These are phyloP conservation scores for Alopecurus myosuroides DNA, from an alignment of 176 grass and related monocot genomes.

Conservation along the genomic window DNA sequence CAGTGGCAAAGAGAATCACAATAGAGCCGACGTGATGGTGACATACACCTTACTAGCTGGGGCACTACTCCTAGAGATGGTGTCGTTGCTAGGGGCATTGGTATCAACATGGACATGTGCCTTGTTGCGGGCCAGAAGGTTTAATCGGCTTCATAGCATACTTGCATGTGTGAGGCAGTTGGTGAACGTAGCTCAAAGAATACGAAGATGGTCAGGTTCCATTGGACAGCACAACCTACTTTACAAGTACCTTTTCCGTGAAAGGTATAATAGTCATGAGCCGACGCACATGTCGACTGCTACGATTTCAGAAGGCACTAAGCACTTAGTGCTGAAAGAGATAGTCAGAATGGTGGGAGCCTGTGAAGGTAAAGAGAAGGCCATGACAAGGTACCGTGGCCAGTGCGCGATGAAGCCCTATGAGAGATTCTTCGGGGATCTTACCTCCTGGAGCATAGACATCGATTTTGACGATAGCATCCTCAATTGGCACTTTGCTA, in stretches of 20 bases:
- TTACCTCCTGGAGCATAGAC: neutral
- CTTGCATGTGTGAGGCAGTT: neutral
- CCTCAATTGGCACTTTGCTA: neutral
- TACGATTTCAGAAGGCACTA: neutral
- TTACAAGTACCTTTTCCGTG: neutral
- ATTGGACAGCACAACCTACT: slow-evolving; percentile 48
- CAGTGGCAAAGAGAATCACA: neutral
- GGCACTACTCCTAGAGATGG: slow-evolving; percentile 34
- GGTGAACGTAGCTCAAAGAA: neutral
- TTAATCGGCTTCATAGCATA: neutral
- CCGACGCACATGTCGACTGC: neutral
- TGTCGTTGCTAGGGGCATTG: slow-evolving; percentile 11
- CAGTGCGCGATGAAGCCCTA: neutral
- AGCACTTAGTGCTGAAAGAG: neutral
- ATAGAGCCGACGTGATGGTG: slow-evolving; percentile 31
- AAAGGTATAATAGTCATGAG: neutral
- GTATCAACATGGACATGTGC: slow-evolving; percentile 33
- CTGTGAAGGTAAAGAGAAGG: neutral
- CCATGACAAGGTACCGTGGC: neutral
- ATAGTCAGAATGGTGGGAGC: neutral
- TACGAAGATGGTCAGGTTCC: slow-evolving; percentile 36
- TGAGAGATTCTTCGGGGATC: neutral
- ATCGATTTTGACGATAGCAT: neutral
- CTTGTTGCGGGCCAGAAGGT: neutral
- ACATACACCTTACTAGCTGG: slow-evolving; percentile 47